Evolutionary conservation across 225 moss, liverwort and hornwort species (phyloP), one percentile per base, ranked within the genome.

Genomic region (Polytrichum commune): DNA sequence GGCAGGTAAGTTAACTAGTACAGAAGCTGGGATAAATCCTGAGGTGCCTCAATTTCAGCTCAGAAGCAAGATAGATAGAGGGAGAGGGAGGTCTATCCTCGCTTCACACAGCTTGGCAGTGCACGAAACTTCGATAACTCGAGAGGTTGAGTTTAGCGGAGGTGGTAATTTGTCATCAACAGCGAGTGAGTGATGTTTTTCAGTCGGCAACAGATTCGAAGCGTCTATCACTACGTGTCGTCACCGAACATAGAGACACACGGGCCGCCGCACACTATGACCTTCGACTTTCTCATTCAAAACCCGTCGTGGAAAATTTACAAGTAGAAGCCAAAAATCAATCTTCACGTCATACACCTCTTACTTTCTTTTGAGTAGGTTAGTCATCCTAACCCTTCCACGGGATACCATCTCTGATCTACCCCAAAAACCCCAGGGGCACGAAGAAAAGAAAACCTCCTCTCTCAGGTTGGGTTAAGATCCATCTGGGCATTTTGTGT

Each of bases 291-390:
- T 67, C 76, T 76, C 54, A 58, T 73, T 18, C 72, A 69, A 6
- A 69, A 73, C 53, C 78, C 68, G 5, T 76, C 72, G 0, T 85
- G 74, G 81, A 79, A 82, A 68, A 72, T 72, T 19, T 80, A 72
- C 62, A 80, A 80, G 62, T 84, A 77, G 61, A 8, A 29, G 27
- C 10, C 29, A 27, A 26, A 9, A 46, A 46, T 46, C 46, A 46
- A 46, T 46, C 46, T 46, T 16, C 46, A 46, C 3, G 13, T 16
- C 46, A 13, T 46, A 46, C 46, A 13, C 46, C 46, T 46, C 46
- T 3, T 46, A 46, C 46, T 46, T 32, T 3, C 46, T 13, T 46
- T 46, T 10, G 16, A 46, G 46, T 13, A 46, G 38, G 38, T 38
- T 10, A 38, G 38, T 38, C 38, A 38, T 10, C 10, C 10, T 38